Conservation (phyloP, 2,329 filamentous ascomycete species). For the Furcasterigmium sp. region DNA sequence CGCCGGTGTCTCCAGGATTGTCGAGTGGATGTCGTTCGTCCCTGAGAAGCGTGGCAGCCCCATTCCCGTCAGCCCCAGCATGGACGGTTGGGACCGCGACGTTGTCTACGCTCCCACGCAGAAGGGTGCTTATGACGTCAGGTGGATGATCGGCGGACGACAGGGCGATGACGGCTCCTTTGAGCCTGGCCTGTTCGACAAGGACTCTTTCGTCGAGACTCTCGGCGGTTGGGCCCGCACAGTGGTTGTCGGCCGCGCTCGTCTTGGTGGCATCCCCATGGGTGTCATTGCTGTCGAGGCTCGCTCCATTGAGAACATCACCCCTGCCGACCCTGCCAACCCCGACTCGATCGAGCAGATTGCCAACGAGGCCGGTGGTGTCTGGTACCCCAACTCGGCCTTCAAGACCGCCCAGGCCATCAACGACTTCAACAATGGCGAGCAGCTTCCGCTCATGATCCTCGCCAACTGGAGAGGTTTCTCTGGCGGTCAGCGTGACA, state of each 20-base stretch:
- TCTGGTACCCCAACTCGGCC: constrained; percentile 99
- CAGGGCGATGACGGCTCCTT: constrained; percentile 73
- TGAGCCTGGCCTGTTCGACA: constrained; percentile 89
- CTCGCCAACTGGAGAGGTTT: constrained; percentile 99
- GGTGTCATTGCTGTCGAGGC: constrained; percentile 98
- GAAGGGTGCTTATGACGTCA: constrained; percentile 85
- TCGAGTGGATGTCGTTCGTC: constrained; percentile 96
- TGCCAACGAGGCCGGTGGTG: constrained; percentile 90
- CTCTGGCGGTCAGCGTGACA: constrained; percentile 98
- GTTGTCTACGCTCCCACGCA: constrained; percentile 75
- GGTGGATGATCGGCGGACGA: constrained; percentile 88
- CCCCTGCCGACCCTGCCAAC: constrained; percentile 93
- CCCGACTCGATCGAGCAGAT: constrained; percentile 97
- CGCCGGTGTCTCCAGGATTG: constrained; percentile 94
- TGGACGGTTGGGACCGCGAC: constrained; percentile 90
- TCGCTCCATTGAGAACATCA: constrained; percentile 92
- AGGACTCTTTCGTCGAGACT: constrained; percentile 92
- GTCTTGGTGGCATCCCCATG: constrained; percentile 93
- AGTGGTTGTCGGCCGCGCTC: constrained; percentile 92
- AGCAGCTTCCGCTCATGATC: constrained; percentile 98
- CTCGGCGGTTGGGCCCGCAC: constrained; percentile 97
- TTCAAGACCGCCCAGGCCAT: constrained; percentile 99
- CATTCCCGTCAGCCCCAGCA: constrained; percentile 82
- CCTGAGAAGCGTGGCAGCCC: constrained; percentile 92
- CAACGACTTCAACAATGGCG: constrained; percentile 97